phyloP scores from a whole-genome alignment of 768 basidiomycete species.

The Kwoniella shandongensis region DNA sequence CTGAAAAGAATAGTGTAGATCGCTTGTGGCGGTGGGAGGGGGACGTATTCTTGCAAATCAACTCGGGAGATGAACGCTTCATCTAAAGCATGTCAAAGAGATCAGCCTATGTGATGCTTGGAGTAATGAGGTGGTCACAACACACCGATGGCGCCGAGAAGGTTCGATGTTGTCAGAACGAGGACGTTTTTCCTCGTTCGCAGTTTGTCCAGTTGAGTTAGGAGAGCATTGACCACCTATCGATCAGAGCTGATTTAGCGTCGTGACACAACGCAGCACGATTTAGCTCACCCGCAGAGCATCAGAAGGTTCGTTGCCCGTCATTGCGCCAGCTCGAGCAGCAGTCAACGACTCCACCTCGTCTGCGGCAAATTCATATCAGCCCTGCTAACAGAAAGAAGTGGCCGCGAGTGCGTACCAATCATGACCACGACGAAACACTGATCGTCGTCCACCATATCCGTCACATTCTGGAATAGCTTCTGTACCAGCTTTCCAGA shows the following conservation, averaged over 20 bases:
- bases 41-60: conserved; percentile 92
- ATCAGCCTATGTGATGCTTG: too few relatives aligned
- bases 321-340: conserved; percentile 89
- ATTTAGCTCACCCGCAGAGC: conserved; percentile 69
- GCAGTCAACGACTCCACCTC: conserved; percentile 96
- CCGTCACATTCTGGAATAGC: conserved; percentile 77
- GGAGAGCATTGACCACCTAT: conserved; percentile 93
- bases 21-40: conserved; percentile 84
- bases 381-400: background rate
- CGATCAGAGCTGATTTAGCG: conserved; percentile 11
- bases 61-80: conserved; percentile 94
- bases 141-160: conserved; percentile 88
- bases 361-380: conserved; percentile 59
- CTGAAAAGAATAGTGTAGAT: conserved; percentile 87
- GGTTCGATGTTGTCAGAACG: conserved; percentile 94
- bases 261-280: background rate
- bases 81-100: too few relatives aligned
- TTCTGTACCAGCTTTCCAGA: conserved; percentile 96
- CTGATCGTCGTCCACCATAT: conserved; percentile 87
- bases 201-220: conserved; percentile 95
- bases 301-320: conserved; percentile 93
- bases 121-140: background rate
- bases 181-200: conserved; percentile 90
- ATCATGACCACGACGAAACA: conserved; percentile 92
- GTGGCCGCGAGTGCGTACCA: conserved; percentile 57